A percentile compares a stretch with the other conserved stretches of the same genome.
Conservation (phyloP, 2,329 filamentous ascomycete species). For the Fusarium ramigenum region DNA sequence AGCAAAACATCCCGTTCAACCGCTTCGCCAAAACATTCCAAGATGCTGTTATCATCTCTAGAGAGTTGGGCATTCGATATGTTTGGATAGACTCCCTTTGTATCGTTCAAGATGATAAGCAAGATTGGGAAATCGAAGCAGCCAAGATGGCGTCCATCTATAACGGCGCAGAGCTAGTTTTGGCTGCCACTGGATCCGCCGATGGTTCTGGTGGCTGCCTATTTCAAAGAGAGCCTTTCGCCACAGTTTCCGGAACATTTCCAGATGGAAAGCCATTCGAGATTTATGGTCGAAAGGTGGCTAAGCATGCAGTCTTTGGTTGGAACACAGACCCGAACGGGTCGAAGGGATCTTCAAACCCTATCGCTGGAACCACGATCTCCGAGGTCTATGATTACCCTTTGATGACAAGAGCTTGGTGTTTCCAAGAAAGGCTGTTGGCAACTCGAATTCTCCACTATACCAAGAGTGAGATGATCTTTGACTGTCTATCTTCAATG, state of each 20-base stretch:
- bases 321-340: constrained; percentile 2
- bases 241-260: constrained; percentile 18
- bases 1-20: constrained; percentile 30
- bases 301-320: constrained; percentile 24
- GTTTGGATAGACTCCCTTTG: constrained; percentile 44
- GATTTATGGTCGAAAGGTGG: constrained; percentile 22
- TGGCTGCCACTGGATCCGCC: constrained; percentile 37
- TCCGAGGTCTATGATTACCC: constrained; percentile 22
- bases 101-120: constrained; percentile 40
- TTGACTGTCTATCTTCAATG: constrained; percentile 37
- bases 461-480: constrained; percentile 39
- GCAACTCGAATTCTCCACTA: constrained; percentile 44
- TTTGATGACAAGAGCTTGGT: constrained; percentile 42
- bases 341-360: constrained; percentile 15
- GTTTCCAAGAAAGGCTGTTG: constrained; percentile 44
- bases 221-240: constrained; percentile 15
- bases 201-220: constrained; percentile 36
- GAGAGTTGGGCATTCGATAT: constrained; percentile 34
- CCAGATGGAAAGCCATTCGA: constrained; percentile 18
- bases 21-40: constrained; percentile 30
- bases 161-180: constrained; percentile 34
- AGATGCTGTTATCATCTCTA: constrained; percentile 29
- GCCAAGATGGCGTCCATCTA: constrained; percentile 44
- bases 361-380: background rate
- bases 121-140: constrained; percentile 42